These are phyloP conservation scores for Usnea hakonensis DNA, from an alignment of 495 filamentous ascomycete genomes.

Conservation along the genomic window DNA sequence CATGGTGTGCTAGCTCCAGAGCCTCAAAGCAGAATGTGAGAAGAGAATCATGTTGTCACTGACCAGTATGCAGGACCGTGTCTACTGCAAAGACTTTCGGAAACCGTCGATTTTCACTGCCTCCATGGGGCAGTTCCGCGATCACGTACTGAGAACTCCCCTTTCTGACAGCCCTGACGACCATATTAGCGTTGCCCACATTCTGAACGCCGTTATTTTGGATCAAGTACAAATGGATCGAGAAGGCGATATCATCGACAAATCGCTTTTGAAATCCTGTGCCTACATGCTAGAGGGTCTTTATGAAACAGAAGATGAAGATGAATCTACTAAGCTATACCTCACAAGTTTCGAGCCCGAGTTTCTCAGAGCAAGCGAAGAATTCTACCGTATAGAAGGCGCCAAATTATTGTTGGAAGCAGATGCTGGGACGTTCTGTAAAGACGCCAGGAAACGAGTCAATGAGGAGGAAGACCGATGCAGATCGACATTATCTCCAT, in stretches of 20 bases:
- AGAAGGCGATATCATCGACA: slow-evolving; percentile 83
- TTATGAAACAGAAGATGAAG: slow-evolving; percentile 65
- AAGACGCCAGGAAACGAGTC: slow-evolving; percentile 64
- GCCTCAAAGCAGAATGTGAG: not conserved
- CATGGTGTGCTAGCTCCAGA: slow-evolving; percentile 50
- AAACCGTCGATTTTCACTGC: slow-evolving; percentile 73
- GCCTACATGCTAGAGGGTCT: slow-evolving; percentile 87
- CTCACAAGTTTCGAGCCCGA: slow-evolving; percentile 71
- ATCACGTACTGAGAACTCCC: slow-evolving; percentile 61
- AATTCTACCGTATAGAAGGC: slow-evolving; percentile 73
- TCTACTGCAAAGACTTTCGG: slow-evolving; percentile 61
- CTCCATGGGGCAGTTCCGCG: slow-evolving; percentile 80
- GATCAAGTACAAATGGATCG: slow-evolving; percentile 91
- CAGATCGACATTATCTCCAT: slow-evolving; percentile 61
- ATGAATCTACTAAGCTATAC: slow-evolving; percentile 69
- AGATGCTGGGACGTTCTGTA: slow-evolving; percentile 77
- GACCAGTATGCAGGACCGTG: slow-evolving; percentile 55
- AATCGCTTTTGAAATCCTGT: slow-evolving; percentile 70
- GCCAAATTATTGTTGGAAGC: slow-evolving; percentile 62
- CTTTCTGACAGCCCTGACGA: slow-evolving; percentile 35
- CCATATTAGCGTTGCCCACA: slow-evolving; percentile 47
- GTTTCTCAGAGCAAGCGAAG: slow-evolving; percentile 60
- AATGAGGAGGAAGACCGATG: slow-evolving; percentile 76
- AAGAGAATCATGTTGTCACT: not conserved
- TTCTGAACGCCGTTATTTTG: slow-evolving; percentile 74